phyloP scores from a whole-genome alignment of 257 asterid species.

The Solanum sejunctum region DNA sequence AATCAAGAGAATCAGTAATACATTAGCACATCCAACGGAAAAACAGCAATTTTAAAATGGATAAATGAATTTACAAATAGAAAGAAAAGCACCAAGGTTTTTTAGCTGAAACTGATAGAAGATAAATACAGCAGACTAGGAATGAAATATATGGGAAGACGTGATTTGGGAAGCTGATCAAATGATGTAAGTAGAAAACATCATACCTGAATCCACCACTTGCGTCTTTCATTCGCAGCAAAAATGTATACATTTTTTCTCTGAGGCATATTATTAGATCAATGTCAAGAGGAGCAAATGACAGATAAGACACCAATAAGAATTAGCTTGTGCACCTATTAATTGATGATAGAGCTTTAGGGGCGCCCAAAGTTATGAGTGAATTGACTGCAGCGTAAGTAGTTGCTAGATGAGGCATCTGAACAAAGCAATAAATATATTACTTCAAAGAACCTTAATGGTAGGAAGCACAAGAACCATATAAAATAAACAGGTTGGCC shows the following conservation, averaged over 20 bases:
- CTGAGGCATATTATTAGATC: conserved; percentile 27
- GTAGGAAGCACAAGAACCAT: background rate
- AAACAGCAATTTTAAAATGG: background rate
- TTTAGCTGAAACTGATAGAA: background rate
- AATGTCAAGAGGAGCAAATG: background rate
- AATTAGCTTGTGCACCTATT: conserved; percentile 36
- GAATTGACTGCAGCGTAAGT: conserved; percentile 88
- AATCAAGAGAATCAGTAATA: background rate
- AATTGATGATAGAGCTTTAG: conserved; percentile 60
- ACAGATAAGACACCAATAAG: background rate
- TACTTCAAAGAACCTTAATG: background rate
- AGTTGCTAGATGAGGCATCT: conserved; percentile 99
- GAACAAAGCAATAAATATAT: background rate
- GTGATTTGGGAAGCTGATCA: background rate
- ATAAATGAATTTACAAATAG: background rate
- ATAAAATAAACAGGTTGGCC: background rate
- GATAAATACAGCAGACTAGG: background rate
- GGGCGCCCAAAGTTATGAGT: conserved; percentile 72
- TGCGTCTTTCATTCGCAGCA: conserved; percentile 72
- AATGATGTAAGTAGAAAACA: background rate
- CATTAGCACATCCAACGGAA: background rate
- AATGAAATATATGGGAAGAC: background rate
- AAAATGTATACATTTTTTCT: conserved; percentile 34
- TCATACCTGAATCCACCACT: conserved; percentile 94
- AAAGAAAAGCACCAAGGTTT: background rate